Conservation (phyloP, 2,329 filamentous ascomycete genomes). For the Nothophaeocryptopus gaeumannii region DNA sequence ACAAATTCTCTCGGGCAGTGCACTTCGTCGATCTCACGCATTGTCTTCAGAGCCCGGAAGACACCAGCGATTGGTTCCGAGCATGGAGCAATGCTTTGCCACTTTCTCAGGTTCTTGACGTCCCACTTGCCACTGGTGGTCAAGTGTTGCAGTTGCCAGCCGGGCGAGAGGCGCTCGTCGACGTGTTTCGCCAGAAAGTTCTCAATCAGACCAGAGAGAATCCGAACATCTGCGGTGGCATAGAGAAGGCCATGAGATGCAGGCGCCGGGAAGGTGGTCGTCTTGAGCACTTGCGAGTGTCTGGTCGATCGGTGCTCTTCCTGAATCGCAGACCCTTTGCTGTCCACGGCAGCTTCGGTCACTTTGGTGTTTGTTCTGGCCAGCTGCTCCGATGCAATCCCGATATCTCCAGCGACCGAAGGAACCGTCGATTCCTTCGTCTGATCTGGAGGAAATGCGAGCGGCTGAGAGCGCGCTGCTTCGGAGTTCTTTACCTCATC, state of each 20-base stretch:
- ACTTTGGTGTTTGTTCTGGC: background rate
- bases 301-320: slow-evolving; percentile 20
- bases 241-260: slow-evolving; percentile 84
- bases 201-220: slow-evolving; percentile 75
- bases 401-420: slow-evolving; percentile 10
- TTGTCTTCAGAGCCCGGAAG: slow-evolving; percentile 89
- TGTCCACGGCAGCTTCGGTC: background rate
- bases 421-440: background rate
- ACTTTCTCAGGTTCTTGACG: slow-evolving; percentile 92
- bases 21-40: slow-evolving; percentile 80
- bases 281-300: slow-evolving; percentile 56
- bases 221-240: slow-evolving; percentile 69
- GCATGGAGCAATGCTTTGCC: slow-evolving; percentile 57
- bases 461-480: too few relatives aligned
- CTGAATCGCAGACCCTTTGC: slow-evolving; percentile 9
- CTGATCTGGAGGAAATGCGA: too few relatives aligned
- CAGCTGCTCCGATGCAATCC: slow-evolving; percentile 8
- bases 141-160: slow-evolving; percentile 88
- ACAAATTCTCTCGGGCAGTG: slow-evolving; percentile 76
- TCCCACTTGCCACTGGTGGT: slow-evolving; percentile 94
- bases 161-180: slow-evolving; percentile 73
- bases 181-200: slow-evolving; percentile 75
- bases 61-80: slow-evolving; percentile 65
- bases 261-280: slow-evolving; percentile 68
- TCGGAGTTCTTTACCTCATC: too few relatives aligned